Conservation (phyloP, 768 basidiomycete species). For the Guyanaporus albipodus region DNA sequence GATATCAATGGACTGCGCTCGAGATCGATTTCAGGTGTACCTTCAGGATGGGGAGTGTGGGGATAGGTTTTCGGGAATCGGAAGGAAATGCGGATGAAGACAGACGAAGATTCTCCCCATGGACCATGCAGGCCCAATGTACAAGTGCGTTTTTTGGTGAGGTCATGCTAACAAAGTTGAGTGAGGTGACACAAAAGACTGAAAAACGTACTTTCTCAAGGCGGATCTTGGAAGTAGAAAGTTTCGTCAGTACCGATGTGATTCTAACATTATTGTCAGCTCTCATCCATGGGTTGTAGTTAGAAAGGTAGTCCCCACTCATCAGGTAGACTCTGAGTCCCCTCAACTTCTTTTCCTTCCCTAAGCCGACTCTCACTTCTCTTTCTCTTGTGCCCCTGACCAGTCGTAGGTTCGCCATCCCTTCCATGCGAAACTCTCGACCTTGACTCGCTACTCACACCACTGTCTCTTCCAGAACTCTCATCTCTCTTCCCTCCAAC, state of each 20-base stretch:
- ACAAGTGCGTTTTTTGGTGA: conserved; percentile 70
- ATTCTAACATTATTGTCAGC: conserved; percentile 45
- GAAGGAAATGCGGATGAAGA: conserved; percentile 86
- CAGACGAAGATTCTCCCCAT: conserved; percentile 83
- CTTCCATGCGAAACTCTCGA: conserved; percentile 35
- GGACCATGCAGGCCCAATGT: conserved; percentile 86
- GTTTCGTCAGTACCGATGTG: conserved; percentile 64
- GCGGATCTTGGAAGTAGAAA: conserved; percentile 67
- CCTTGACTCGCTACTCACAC: conserved; percentile 39
- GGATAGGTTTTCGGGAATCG: conserved; percentile 86
- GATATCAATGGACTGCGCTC: conserved; percentile 82
- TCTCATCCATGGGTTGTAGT: not conserved
- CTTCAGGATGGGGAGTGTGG: conserved; percentile 52
- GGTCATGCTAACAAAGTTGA: conserved; percentile 47
- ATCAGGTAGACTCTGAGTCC: conserved; percentile 59
- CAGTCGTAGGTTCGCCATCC: conserved; percentile 8
- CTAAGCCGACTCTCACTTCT: conserved; percentile 45
- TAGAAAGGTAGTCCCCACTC: conserved; percentile 46
- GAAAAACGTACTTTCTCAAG: conserved; percentile 69
- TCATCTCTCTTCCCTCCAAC: conserved; percentile 54
- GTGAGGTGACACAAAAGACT: conserved; percentile 1
- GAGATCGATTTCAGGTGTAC: conserved; percentile 72
- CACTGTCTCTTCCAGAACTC: conserved; percentile 53
- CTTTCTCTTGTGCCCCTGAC: conserved; percentile 29
- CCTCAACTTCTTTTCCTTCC: conserved; percentile 33